Evolutionary conservation across 83 land plant genomes (phyloP).

Genomic region (Picea abies): DNA sequence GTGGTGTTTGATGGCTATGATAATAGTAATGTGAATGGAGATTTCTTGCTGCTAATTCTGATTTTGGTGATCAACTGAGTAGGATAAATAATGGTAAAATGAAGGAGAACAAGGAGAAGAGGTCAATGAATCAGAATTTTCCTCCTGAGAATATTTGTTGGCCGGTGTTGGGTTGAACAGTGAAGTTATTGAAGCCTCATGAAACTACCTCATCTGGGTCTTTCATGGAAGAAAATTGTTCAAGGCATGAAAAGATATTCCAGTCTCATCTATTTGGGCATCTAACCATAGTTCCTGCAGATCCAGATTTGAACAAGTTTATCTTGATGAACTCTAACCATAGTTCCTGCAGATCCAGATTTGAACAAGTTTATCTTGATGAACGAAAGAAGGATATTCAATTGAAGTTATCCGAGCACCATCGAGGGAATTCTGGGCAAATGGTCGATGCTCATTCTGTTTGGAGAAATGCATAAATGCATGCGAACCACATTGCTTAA

Average conservation of each 20-base stretch:
- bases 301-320: no score
- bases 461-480: slow-evolving; percentile 71
- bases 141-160: slow-evolving; percentile 75
- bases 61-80: no score
- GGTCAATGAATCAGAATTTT: slow-evolving; percentile 24
- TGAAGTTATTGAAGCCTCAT: slow-evolving; percentile 65
- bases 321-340: no score
- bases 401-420: slow-evolving; percentile 76
- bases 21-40: no score
- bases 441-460: slow-evolving; percentile 75
- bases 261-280: slow-evolving; percentile 76
- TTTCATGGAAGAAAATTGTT: slow-evolving; percentile 55
- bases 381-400: slow-evolving; percentile 76
- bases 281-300: no score
- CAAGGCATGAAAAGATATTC: slow-evolving; percentile 75
- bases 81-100: no score
- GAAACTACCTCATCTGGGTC: slow-evolving; percentile 29
- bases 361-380: slow-evolving; percentile 42
- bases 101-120: no score
- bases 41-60: no score
- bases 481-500: slow-evolving; percentile 71
- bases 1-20: no score
- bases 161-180: slow-evolving; percentile 79
- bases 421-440: slow-evolving; percentile 78
- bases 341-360: slow-evolving; percentile 53